Evolutionary conservation across 306 rosid genomes (phyloP), one percentile per base, ranked within the genome.

Genomic region (Spatholobus suberectus): DNA sequence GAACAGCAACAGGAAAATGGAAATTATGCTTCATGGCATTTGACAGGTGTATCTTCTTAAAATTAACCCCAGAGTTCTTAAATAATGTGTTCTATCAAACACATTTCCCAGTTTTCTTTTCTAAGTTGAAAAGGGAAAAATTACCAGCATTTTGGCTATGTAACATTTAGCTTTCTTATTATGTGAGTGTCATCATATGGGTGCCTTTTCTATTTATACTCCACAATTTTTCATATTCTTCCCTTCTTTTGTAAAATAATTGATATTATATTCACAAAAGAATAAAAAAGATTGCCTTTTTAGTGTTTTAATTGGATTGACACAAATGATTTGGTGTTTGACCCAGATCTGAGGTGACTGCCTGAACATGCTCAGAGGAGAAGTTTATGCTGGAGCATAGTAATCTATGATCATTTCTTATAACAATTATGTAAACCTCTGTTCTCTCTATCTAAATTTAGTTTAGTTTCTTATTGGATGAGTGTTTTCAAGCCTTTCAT

Each of bases 401-500:
- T 55, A 43, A 41, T 66, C 55, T 73, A 8, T 68, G 81, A 55
- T n/a, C 21, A 34, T 79, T 63, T 34, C 76, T 65, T 57, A 62
- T 40, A 46, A 62, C 74, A 69, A 24, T 71, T 77, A 61, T 38
- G 40, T 77, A 51, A 29, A 41, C 78, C 58, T 44, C 47, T 72
- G 51, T 77, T 66, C 59, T 59, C 78, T 67, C 70, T 55, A 14
- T 72, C 77, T 13, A 63, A 63, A 40, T 77, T 71, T 59, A 24
- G 57, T 35, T 52, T 41, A 46, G 3, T 37, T 75, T 55, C 32
- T 52, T 32, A 10, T 55, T 47, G 69, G 35, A 46, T 40, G 5
- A 20, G 24, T 65, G 59, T 83, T 18, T 11, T 58, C 23, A 43
- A 32, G 40, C 11, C 51, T 35, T 73, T 20, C 13, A 18, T 51